Evolutionary conservation across 129 eudicot species (phyloP).

Genomic region (Chrysanthemum lavandulifolium): DNA sequence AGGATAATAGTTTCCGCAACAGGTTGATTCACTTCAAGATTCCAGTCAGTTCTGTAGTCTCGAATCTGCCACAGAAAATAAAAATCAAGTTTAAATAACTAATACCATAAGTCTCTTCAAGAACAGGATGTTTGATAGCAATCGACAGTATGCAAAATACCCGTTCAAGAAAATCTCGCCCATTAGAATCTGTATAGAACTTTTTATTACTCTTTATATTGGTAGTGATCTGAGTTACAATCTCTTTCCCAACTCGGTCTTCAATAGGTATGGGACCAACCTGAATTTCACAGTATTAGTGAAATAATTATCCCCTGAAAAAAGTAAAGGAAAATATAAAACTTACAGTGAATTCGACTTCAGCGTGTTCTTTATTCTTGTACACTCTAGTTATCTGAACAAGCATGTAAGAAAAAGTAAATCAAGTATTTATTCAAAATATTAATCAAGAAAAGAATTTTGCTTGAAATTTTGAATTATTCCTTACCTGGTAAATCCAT

Average conservation of each 20-base stretch:
- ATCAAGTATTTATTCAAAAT: not conserved
- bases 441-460: constrained; percentile 6
- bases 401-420: constrained; percentile 10
- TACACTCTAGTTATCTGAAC: constrained; percentile 78
- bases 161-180: constrained; percentile 77
- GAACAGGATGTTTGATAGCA: constrained; percentile 6
- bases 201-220: constrained; percentile 56
- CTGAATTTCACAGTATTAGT: constrained; percentile 35
- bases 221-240: constrained; percentile 62
- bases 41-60: constrained; percentile 91
- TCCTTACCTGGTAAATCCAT: constrained; percentile 91
- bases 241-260: constrained; percentile 79
- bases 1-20: constrained; percentile 98
- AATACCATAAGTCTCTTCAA: not conserved
- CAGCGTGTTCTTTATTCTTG: constrained; percentile 80
- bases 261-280: constrained; percentile 88
- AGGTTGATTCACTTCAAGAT: constrained; percentile 90
- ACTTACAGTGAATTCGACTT: constrained; percentile 73
- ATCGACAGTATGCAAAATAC: constrained; percentile 38
- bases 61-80: constrained; percentile 61
- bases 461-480: constrained; percentile 13
- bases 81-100: not conserved
- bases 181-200: constrained; percentile 81
- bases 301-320: not conserved
- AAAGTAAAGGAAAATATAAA: not conserved